Evolutionary conservation across 1,284 basidiomycete species (phyloP).

Genomic region (Fomitopsis betulina): DNA sequence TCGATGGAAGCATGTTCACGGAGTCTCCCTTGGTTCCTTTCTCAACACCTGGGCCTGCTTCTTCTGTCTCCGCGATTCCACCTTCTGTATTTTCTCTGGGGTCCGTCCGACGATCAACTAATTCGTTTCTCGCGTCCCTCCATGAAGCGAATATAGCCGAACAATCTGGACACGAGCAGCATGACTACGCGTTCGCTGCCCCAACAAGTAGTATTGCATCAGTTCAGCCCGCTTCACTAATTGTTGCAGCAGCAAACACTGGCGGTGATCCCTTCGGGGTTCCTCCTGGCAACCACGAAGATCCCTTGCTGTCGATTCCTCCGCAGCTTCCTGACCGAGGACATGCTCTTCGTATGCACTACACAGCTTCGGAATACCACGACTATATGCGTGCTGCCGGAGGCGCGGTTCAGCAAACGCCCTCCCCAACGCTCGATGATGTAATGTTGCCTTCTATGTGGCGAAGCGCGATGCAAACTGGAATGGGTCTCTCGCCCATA

Average conservation of each 20-base stretch:
- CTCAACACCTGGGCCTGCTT: conserved; percentile 33
- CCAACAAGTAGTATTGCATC: background rate
- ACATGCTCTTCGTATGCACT: background rate
- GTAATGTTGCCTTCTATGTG: too few species aligned
- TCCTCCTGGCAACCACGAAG: too few species aligned
- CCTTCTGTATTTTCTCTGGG: background rate
- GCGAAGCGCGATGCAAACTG: too few species aligned
- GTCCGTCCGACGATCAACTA: background rate
- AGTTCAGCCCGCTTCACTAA: too few species aligned
- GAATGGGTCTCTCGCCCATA: background rate
- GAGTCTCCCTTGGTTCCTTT: conserved; percentile 22
- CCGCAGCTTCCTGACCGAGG: background rate
- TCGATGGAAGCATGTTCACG: background rate
- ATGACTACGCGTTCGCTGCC: too few species aligned
- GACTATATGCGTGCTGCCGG: conserved; percentile 19
- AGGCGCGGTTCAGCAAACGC: too few species aligned
- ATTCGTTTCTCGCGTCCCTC: background rate
- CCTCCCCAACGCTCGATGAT: too few species aligned
- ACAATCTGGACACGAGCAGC: background rate
- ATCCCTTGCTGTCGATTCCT: too few species aligned
- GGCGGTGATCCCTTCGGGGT: too few species aligned
- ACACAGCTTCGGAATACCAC: background rate
- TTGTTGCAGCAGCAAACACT: too few species aligned
- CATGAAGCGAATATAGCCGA: background rate
- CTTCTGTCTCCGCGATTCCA: conserved; percentile 8